These are phyloP conservation scores for Xylariales sp. DNA, from an alignment of 2,329 filamentous ascomycete species.

Conservation along the genomic window DNA sequence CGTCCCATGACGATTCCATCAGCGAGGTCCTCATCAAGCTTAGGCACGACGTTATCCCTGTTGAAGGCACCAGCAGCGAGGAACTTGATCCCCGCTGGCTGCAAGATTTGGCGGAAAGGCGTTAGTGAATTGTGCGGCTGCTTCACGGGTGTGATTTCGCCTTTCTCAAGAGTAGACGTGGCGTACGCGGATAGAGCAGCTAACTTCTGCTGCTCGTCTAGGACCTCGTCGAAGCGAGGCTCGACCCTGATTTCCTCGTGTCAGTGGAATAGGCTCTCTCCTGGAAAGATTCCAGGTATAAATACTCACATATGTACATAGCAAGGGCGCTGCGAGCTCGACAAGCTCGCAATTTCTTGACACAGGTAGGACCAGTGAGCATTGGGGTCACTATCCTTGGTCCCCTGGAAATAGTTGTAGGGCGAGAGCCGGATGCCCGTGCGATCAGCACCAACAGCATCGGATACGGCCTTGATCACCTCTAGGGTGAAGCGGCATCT, in stretches of 20 bases:
- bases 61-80: conserved; percentile 18
- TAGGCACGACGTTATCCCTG: conserved; percentile 15
- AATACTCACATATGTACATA: conserved; percentile 41
- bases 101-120: conserved; percentile 35
- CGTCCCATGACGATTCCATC: conserved; percentile 23
- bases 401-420: conserved; percentile 21
- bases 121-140: conserved; percentile 33
- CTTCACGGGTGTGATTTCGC: conserved; percentile 6
- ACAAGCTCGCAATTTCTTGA: conserved; percentile 28
- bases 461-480: conserved; percentile 18
- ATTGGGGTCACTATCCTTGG: conserved; percentile 19
- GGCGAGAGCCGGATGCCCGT: conserved; percentile 20
- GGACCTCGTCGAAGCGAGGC: conserved; percentile 41
- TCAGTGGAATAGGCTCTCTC: not conserved
- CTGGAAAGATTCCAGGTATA: not conserved
- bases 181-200: conserved; percentile 27
- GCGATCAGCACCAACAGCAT: conserved; percentile 18
- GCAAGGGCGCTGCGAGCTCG: conserved; percentile 27
- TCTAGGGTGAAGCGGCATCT: conserved; percentile 19
- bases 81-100: conserved; percentile 32
- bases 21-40: conserved; percentile 21
- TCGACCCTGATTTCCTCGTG: conserved; percentile 31
- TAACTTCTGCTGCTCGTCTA: conserved; percentile 39
- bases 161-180: conserved; percentile 20
- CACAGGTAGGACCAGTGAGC: conserved; percentile 32